Conservation (phyloP, 345 rosid species). For the Populus simonii region DNA sequence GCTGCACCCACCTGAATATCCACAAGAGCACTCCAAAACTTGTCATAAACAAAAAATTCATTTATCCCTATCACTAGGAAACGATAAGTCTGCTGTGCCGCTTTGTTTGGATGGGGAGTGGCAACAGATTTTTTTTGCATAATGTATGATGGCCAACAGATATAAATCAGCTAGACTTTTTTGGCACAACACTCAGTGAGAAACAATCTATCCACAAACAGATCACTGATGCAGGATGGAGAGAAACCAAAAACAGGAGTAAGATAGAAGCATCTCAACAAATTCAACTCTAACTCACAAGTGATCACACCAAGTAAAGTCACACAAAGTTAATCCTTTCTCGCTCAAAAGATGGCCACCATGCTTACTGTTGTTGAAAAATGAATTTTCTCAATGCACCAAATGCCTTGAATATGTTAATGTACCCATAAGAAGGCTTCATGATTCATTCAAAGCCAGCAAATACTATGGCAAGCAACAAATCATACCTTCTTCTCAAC, state of each 20-base stretch:
- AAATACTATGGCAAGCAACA: neutral
- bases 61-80: neutral
- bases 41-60: neutral
- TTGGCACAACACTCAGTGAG: neutral
- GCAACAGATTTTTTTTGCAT: neutral
- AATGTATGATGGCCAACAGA: neutral
- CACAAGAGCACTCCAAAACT: neutral
- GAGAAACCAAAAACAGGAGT: neutral
- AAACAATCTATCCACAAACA: neutral
- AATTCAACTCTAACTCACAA: neutral
- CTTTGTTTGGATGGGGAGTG: neutral
- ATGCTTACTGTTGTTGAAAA: neutral
- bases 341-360: neutral
- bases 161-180: neutral
- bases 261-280: neutral
- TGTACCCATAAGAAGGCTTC: neutral
- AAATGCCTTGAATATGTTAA: neutral
- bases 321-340: neutral
- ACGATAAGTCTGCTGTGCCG: neutral
- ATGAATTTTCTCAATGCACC: neutral
- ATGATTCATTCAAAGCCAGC: neutral
- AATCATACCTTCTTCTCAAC: constrained; percentile 63
- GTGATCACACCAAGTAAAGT: neutral
- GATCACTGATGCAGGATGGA: neutral
- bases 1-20: constrained; percentile 53